phyloP scores from a whole-genome alignment of 2,329 filamentous ascomycete genomes.

The Claviceps spartinae region DNA sequence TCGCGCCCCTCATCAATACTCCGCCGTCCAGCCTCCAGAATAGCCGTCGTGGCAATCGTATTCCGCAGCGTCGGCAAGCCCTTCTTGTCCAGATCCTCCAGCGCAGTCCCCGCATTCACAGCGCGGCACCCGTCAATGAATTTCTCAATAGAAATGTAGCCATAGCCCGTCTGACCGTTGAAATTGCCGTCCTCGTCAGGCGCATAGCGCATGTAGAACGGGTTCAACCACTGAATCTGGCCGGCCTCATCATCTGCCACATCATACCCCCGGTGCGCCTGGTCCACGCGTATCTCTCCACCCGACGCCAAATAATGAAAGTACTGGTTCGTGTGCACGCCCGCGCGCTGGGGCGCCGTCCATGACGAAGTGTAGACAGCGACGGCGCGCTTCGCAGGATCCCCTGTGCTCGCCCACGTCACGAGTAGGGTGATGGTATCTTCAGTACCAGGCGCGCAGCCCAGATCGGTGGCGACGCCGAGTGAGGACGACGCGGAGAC shows the following conservation, averaged over 20 bases:
- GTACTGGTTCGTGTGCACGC: constrained; percentile 94
- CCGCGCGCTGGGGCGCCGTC: constrained; percentile 84
- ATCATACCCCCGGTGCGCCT: constrained; percentile 89
- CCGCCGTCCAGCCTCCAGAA: constrained; percentile 72
- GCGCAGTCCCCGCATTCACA: constrained; percentile 61
- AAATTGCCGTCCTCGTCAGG: constrained; percentile 94
- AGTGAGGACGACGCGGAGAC: constrained; percentile 68
- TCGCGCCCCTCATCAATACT: constrained; percentile 74
- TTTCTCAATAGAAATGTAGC: constrained; percentile 90
- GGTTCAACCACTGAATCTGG: constrained; percentile 76
- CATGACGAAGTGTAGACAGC: constrained; percentile 89
- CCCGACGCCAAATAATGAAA: constrained; percentile 84
- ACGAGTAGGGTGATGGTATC: constrained; percentile 88
- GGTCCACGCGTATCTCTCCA: constrained; percentile 80
- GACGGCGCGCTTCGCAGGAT: constrained; percentile 59
- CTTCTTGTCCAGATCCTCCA: constrained; percentile 66
- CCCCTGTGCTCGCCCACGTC: constrained; percentile 66
- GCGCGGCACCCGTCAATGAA: constrained; percentile 78
- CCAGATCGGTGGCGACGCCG: constrained; percentile 65
- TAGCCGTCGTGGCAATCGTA: constrained; percentile 83
- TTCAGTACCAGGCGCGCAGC: constrained; percentile 70
- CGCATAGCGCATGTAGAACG: constrained; percentile 90
- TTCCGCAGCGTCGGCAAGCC: constrained; percentile 76
- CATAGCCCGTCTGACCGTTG: constrained; percentile 78
- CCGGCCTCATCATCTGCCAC: constrained; percentile 67